Evolutionary conservation across 345 rosid genomes (phyloP).

Genomic region (Eucalyptus fibrosa): DNA sequence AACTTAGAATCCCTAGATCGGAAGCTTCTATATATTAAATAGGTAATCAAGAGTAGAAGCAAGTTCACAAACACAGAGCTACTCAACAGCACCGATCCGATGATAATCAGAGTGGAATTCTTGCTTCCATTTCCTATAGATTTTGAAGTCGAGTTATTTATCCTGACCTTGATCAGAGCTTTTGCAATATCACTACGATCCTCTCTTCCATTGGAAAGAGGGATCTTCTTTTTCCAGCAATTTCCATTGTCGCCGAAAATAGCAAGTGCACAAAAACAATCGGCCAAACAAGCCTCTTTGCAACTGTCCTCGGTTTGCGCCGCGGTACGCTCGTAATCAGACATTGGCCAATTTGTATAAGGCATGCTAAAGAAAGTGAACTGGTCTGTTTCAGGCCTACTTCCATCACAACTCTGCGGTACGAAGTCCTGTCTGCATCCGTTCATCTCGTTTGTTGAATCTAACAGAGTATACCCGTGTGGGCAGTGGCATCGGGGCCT

Average conservation of each 20-base stretch:
- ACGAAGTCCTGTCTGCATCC: conserved; percentile 24
- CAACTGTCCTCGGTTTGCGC: neutral
- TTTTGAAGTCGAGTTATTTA: neutral
- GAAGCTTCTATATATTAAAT: neutral
- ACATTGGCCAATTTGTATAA: conserved; percentile 6
- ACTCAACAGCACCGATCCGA: neutral
- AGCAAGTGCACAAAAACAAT: conserved; percentile 42
- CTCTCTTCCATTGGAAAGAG: no score
- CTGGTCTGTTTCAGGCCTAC: neutral
- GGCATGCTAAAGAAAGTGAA: neutral
- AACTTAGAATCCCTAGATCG: neutral
- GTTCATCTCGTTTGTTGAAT: conserved; percentile 10
- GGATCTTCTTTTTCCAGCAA: conserved; percentile 33
- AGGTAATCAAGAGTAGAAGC: neutral
- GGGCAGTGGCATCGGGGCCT: conserved; percentile 40
- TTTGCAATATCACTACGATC: no score
- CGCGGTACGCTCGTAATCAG: conserved; percentile 10
- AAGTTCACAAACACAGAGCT: neutral
- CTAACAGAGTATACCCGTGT: conserved; percentile 11
- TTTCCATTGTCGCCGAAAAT: neutral
- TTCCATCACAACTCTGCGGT: conserved; percentile 16
- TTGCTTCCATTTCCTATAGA: neutral
- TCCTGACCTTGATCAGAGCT: no score
- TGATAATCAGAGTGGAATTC: neutral
- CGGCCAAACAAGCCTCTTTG: conserved; percentile 21